Percentiles rank a stretch among this genome's conserved stretches.
Conservation (phyloP, 208 protist species). For the Angomonas ambiguus region DNA sequence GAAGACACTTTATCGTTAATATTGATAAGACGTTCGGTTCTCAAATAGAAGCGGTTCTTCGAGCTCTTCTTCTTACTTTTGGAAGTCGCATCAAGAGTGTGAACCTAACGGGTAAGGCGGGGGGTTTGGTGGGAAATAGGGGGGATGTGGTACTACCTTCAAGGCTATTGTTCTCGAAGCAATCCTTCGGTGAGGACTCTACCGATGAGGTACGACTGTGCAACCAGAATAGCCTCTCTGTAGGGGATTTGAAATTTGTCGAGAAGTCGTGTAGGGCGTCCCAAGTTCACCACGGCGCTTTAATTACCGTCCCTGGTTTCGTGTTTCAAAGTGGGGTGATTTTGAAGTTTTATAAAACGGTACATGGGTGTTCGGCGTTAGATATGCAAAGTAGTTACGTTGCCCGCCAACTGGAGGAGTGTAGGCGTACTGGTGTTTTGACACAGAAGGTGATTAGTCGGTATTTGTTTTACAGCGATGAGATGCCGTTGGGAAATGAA, state of each 20-base stretch:
- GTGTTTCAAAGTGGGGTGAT: conserved; percentile 68
- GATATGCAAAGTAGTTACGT: conserved; percentile 89
- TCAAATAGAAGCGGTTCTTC: conserved; percentile 69
- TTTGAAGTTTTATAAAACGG: conserved; percentile 75
- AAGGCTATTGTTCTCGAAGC: conserved; percentile 80
- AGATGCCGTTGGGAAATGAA: conserved; percentile 72
- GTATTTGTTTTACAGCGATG: conserved; percentile 79
- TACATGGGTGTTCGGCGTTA: conserved; percentile 64
- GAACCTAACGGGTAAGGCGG: conserved; percentile 70
- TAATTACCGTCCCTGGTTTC: conserved; percentile 71
- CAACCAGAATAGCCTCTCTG: conserved; percentile 37
- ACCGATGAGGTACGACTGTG: conserved; percentile 72
- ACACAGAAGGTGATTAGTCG: conserved; percentile 36
- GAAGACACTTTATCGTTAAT: conserved; percentile 78
- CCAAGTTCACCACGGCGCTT: conserved; percentile 39
- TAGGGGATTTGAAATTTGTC: conserved; percentile 42
- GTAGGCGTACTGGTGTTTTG: conserved; percentile 58
- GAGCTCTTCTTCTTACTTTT: conserved; percentile 66
- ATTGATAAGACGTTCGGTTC: conserved; percentile 84
- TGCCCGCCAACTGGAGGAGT: conserved; percentile 68
- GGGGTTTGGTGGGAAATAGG: conserved; percentile 57
- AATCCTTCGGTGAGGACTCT: conserved; percentile 74
- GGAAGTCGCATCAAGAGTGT: conserved; percentile 68
- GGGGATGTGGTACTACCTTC: conserved; percentile 77
- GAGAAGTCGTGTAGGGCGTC: conserved; percentile 27